A percentile compares a stretch with the other conserved stretches of the same genome.
Conservation (phyloP, 78 protist species). For the Dictyostelium intermedium region DNA sequence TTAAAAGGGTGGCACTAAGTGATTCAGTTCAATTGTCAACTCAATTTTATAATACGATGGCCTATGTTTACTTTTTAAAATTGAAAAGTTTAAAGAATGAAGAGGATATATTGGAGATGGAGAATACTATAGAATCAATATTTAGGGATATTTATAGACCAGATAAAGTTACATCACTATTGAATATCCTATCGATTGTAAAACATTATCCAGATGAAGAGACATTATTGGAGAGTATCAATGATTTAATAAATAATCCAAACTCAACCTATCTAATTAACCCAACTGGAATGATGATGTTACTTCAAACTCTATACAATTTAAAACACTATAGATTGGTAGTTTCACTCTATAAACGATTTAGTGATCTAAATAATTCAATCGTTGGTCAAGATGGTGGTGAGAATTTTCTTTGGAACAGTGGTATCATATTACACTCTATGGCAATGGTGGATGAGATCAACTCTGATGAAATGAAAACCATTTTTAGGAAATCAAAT, state of each 20-base stretch:
- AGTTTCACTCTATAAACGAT: neutral
- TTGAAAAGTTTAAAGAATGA: neutral
- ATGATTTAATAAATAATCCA: neutral
- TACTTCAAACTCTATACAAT: neutral
- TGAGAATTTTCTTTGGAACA: neutral
- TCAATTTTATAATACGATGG: neutral
- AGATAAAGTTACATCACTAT: neutral
- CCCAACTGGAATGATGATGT: no score
- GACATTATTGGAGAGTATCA: neutral
- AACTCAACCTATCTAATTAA: neutral
- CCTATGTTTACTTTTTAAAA: neutral
- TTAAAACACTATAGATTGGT: neutral
- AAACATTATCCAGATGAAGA: neutral
- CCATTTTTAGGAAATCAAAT: neutral
- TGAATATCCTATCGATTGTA: neutral
- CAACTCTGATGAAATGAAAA: neutral
- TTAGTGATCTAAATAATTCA: neutral
- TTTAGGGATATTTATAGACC: neutral
- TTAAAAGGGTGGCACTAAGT: neutral
- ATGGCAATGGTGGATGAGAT: neutral
- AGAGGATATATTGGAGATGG: neutral
- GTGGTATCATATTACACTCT: neutral
- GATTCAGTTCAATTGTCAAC: neutral
- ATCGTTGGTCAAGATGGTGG: neutral
- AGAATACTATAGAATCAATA: neutral